Percentiles rank a stretch among this genome's conserved stretches.
phyloP scores from a whole-genome alignment of 257 asterid species.

The Mitragyna speciosa region DNA sequence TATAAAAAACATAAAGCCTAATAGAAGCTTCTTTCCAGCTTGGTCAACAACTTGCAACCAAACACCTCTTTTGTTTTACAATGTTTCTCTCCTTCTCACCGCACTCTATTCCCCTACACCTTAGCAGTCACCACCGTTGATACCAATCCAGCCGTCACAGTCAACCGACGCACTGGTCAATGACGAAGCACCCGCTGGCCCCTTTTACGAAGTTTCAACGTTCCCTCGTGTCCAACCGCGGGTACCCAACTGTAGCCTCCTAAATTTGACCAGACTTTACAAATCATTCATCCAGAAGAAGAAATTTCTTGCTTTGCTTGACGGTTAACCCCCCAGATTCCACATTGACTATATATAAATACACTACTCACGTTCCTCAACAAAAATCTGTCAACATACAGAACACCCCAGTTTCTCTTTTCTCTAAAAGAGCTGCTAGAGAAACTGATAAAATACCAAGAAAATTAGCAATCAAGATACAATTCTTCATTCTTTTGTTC shows the following conservation, averaged over 20 bases:
- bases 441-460: conserved; percentile 3
- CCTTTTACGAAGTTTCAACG: not conserved
- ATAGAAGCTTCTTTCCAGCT: not conserved
- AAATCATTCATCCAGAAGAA: not conserved
- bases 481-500: not conserved
- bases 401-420: not conserved
- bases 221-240: not conserved
- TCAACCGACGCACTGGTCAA: not conserved
- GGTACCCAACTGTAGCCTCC: not conserved
- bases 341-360: not conserved
- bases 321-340: not conserved
- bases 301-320: not conserved
- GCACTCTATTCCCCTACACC: not conserved
- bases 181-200: no score
- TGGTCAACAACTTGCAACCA: not conserved
- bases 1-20: not conserved
- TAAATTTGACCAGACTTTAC: conserved; percentile 1
- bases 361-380: not conserved
- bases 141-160: not conserved
- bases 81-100: not conserved
- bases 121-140: not conserved
- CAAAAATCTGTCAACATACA: not conserved
- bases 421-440: conserved; percentile 1
- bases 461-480: not conserved
- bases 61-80: not conserved